Conservation (phyloP, 148 eudicot genomes). For the Nyssa sinensis region DNA sequence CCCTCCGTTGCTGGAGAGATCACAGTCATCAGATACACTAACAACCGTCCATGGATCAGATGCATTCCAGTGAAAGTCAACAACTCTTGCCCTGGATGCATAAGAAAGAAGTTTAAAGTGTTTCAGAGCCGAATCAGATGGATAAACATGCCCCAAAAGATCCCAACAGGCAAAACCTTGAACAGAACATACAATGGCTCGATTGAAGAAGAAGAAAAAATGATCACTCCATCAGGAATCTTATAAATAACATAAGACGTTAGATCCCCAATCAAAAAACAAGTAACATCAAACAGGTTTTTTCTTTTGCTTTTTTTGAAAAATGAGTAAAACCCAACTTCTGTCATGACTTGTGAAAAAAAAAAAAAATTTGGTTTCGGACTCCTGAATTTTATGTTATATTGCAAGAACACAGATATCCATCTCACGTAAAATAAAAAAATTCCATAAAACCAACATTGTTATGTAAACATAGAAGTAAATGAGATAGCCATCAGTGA, state of each 20-base stretch:
- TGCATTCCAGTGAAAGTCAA: constrained; percentile 92
- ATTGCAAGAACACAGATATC: neutral
- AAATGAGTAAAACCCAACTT: too few species aligned
- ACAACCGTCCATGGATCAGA: constrained; percentile 94
- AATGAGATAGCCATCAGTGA: neutral
- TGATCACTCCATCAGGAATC: neutral
- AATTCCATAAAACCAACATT: neutral
- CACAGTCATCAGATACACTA: constrained; percentile 95
- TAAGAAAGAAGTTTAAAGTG: neutral
- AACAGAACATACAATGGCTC: neutral
- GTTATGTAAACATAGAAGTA: neutral
- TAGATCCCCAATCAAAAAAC: too few species aligned
- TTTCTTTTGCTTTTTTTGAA: too few species aligned
- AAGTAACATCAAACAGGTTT: too few species aligned
- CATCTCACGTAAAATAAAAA: neutral
- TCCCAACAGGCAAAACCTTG: neutral
- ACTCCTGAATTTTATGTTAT: too few species aligned
- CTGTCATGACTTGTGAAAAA: too few species aligned
- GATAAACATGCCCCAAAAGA: neutral
- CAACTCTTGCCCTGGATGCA: constrained; percentile 75
- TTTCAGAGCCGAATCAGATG: neutral
- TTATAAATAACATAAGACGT: neutral
- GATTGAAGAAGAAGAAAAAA: neutral
- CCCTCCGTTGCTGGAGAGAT: constrained; percentile 71
- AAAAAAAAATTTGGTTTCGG: too few species aligned